Percentiles rank a stretch among this genome's conserved stretches.
phyloP scores from a whole-genome alignment of 2,329 filamentous ascomycete genomes.

The Anthostomella pinea region DNA sequence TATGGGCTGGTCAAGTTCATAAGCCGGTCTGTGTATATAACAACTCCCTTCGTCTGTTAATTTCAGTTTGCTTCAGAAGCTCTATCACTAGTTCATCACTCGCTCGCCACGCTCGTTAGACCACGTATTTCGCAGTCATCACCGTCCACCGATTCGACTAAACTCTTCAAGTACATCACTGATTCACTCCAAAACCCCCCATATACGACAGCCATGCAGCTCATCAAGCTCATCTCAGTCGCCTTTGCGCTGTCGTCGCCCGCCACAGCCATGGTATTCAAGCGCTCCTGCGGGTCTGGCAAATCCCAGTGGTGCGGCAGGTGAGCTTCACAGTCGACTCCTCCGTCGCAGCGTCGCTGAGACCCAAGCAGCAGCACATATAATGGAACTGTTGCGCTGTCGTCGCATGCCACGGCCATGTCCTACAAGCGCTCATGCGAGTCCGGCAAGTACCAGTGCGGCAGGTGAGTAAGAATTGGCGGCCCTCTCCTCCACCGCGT shows the following conservation, averaged over 20 bases:
- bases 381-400: constrained; percentile 11
- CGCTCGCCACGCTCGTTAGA: no score
- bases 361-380: not conserved
- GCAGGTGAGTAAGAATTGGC: not conserved
- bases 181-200: no score
- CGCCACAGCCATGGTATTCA: constrained; percentile 1
- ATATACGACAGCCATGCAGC: constrained; percentile 8
- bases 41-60: no score
- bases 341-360: no score
- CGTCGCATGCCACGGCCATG: no score
- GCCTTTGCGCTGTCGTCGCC: constrained; percentile 3
- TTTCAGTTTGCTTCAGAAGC: no score
- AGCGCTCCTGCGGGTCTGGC: constrained; percentile 1
- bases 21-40: no score
- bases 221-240: constrained; percentile 26
- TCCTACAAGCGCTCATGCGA: not conserved
- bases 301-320: constrained; percentile 5
- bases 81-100: no score
- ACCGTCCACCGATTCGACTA: no score
- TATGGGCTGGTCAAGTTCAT: no score
- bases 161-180: no score
- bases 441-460: constrained; percentile 1
- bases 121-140: no score
- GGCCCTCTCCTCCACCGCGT: not conserved
- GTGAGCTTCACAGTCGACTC: constrained; percentile 2